These are phyloP conservation scores for Lepiota venenata DNA, from an alignment of 768 basidiomycete genomes.

Conservation along the genomic window DNA sequence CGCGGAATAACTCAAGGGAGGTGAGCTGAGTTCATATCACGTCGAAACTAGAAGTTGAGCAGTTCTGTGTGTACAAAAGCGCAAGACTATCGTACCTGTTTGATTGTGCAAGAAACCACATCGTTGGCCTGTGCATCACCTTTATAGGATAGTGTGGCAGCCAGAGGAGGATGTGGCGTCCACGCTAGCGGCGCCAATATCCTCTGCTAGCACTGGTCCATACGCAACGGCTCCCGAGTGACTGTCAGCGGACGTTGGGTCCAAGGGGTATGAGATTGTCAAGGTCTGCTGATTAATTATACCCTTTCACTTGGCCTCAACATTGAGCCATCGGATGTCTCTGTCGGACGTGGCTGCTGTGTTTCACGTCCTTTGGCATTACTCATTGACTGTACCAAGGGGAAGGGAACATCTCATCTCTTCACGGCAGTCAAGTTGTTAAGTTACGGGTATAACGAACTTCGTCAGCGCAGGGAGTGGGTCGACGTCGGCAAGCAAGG, in stretches of 20 bases:
- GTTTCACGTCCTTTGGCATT: slow-evolving; percentile 69
- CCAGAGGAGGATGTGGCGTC: too few species aligned
- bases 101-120: too few species aligned
- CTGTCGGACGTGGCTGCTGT: slow-evolving; percentile 62
- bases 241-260: slow-evolving; percentile 26
- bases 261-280: slow-evolving; percentile 13
- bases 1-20: slow-evolving; percentile 77
- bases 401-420: slow-evolving; percentile 44
- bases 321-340: slow-evolving; percentile 41
- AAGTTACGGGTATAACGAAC: slow-evolving; percentile 66
- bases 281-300: slow-evolving; percentile 36
- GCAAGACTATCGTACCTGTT: too few species aligned
- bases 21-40: slow-evolving; percentile 50
- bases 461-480: slow-evolving; percentile 33
- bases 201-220: not conserved
- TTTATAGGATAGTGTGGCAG: too few species aligned
- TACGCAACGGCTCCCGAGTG: slow-evolving; percentile 26
- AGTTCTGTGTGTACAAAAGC: too few species aligned
- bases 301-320: slow-evolving; percentile 57
- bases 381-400: slow-evolving; percentile 40
- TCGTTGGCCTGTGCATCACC: too few species aligned
- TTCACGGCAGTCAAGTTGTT: slow-evolving; percentile 58
- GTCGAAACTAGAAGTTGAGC: not conserved
- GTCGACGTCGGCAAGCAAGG: slow-evolving; percentile 19
- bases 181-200: too few species aligned